phyloP scores from a whole-genome alignment of 192 early-diverging fungal species.

The Linnemannia elongata region DNA sequence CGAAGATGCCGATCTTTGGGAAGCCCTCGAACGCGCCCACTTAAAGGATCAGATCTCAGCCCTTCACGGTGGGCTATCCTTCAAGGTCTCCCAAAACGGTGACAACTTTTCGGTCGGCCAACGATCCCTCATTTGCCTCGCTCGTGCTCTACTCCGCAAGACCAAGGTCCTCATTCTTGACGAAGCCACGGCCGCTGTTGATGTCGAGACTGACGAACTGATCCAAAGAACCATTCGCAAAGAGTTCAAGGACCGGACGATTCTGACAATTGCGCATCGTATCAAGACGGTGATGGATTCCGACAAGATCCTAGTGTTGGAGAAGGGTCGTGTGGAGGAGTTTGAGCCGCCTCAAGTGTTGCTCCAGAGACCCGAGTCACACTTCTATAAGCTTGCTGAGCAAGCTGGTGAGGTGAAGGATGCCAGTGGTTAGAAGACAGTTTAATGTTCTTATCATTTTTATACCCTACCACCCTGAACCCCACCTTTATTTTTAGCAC shows the following conservation, averaged over 20 bases:
- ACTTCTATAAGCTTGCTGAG: slow-evolving; percentile 62
- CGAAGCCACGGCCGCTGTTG: slow-evolving; percentile 74
- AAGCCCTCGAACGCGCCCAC: slow-evolving; percentile 72
- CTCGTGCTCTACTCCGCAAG: slow-evolving; percentile 75
- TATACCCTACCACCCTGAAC: neutral
- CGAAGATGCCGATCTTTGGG: slow-evolving; percentile 72
- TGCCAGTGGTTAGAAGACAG: neutral
- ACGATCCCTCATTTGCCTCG: slow-evolving; percentile 77
- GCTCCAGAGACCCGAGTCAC: slow-evolving; percentile 28
- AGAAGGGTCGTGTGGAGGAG: slow-evolving; percentile 67
- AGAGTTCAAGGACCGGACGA: slow-evolving; percentile 81
- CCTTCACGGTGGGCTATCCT: slow-evolving; percentile 78
- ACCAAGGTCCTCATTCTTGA: slow-evolving; percentile 64
- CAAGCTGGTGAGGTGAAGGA: slow-evolving; percentile 57
- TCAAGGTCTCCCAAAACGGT: slow-evolving; percentile 79
- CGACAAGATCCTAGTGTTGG: slow-evolving; percentile 82
- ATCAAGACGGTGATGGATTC: slow-evolving; percentile 88
- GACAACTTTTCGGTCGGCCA: slow-evolving; percentile 89
- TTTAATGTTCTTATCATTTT: too few relatives aligned
- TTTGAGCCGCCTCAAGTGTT: slow-evolving; percentile 74
- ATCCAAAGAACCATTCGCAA: slow-evolving; percentile 91
- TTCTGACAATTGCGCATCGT: slow-evolving; percentile 93
- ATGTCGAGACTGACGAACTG: slow-evolving; percentile 84
- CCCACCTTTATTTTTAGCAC: too few relatives aligned
- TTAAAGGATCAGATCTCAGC: slow-evolving; percentile 73